Evolutionary conservation across 2,329 filamentous ascomycete genomes (phyloP), one percentile per base, ranked within the genome.

Genomic region (Trichoderma sp.): DNA sequence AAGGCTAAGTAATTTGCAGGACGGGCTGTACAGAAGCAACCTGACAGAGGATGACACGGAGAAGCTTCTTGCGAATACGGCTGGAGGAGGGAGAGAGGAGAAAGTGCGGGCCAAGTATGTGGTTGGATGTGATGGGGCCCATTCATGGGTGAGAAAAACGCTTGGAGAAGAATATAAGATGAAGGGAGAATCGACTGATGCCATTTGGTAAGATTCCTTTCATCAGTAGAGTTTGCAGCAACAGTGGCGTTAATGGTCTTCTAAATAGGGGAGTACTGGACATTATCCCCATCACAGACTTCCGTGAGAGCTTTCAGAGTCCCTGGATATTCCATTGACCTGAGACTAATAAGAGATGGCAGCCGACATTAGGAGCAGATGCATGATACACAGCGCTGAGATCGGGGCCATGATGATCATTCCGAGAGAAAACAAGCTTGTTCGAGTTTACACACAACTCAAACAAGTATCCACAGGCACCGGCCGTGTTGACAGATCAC

Each of bases 41-140:
- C 74, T 90, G 6, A 76, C 82, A 0, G 78, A 83, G 7, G 86
- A 88, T 61, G 87, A 89, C 70, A 87, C 84, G 0, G 82, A 85
- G 2, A 84, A 86, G 17, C 74, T 89, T 9, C 67, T 81, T n/a
- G 71, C 70, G 39, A 73, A 13, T 68, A 76, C 67, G 34, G 71
- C 29, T 68, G 70, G 74, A 56, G 67, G 67, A 0, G 45, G 64
- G 5, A 48, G 42, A 22, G 72, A 72, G 8, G 78, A 81, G 54
- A 70, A 72, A 4, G 72, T 81, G 4, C 71, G 74, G 17, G 78
- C 78, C 17, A 80, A 89, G 73, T 92, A 90, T 70, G 80, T 92
- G 34, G 81, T 92, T 4, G 90, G 89, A 0, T 89, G 86, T 53
- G 90, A 92, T 70, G 90, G 90, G 0, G 89, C 90, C 0, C 88